These are phyloP conservation scores for Fraxinus pennsylvanica DNA, from an alignment of 257 asterid genomes.

Conservation along the genomic window DNA sequence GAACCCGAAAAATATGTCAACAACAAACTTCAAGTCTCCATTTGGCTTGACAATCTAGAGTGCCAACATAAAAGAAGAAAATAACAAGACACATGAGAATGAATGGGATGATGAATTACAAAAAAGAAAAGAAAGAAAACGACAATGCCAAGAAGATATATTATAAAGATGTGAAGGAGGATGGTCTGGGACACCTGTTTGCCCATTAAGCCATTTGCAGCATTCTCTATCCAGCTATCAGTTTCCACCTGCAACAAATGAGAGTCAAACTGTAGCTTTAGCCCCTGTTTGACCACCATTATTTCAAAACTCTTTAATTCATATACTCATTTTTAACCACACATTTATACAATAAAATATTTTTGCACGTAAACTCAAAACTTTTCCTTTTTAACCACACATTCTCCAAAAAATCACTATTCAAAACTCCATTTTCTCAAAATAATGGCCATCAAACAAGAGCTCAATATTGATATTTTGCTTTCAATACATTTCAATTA, in stretches of 20 bases:
- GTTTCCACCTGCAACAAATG: conserved; percentile 65
- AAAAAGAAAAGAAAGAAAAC: neutral
- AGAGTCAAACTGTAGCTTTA: conserved; percentile 11
- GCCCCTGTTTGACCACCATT: too few relatives aligned
- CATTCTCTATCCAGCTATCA: conserved; percentile 96
- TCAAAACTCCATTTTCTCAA: too few relatives aligned
- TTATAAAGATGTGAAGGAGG: neutral
- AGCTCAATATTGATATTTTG: neutral
- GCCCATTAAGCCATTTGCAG: conserved; percentile 91
- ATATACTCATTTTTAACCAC: too few relatives aligned
- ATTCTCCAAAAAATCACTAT: too few relatives aligned
- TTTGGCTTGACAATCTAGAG: conserved; percentile 63
- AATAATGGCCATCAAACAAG: too few relatives aligned
- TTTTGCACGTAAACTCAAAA: too few relatives aligned
- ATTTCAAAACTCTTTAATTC: too few relatives aligned
- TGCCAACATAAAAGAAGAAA: conserved; percentile 4
- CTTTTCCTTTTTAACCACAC: too few relatives aligned
- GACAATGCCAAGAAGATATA: neutral
- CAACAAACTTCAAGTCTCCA: conserved; percentile 72
- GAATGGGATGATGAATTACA: neutral
- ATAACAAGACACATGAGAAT: neutral
- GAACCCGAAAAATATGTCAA: conserved; percentile 63
- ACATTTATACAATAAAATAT: too few relatives aligned
- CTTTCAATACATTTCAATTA: neutral
- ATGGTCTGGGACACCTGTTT: conserved; percentile 53